phyloP scores from a whole-genome alignment of 768 basidiomycete species.

The Termitomyces sp. region DNA sequence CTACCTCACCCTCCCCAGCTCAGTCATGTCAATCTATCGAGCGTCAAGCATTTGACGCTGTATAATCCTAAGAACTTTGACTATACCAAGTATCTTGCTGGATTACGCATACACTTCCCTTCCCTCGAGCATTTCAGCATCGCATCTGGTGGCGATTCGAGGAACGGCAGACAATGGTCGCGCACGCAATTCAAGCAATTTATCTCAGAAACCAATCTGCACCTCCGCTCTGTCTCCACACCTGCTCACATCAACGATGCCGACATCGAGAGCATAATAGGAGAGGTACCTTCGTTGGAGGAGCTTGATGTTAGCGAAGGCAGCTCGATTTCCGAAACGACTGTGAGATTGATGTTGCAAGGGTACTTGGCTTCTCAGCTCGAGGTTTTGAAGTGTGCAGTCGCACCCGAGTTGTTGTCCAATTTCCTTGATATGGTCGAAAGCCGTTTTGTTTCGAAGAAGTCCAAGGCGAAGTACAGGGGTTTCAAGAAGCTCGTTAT shows the following conservation, averaged over 20 bases:
- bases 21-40: constrained; percentile 2
- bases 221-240: background rate
- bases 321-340: constrained; percentile 4
- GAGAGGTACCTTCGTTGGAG: constrained; percentile 7
- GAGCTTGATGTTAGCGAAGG: constrained; percentile 8
- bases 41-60: constrained; percentile 7
- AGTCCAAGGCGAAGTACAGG: constrained; percentile 2
- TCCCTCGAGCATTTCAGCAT: constrained; percentile 4
- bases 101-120: constrained; percentile 2
- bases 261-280: constrained; percentile 10
- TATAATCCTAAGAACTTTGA: constrained; percentile 9
- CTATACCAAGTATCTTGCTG: constrained; percentile 5
- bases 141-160: background rate
- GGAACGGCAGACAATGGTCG: constrained; percentile 5
- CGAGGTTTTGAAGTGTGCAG: constrained; percentile 6
- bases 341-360: constrained; percentile 5
- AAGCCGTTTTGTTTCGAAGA: constrained; percentile 6
- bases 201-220: background rate
- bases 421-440: constrained; percentile 13
- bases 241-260: background rate
- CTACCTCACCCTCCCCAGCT: background rate
- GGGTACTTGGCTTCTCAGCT: constrained; percentile 4
- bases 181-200: constrained; percentile 4
- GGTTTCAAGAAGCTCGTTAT: constrained; percentile 8
- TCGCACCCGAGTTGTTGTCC: constrained; percentile 1